These are phyloP conservation scores for Ambrosiella beaveri DNA, from an alignment of 2,329 filamentous ascomycete species.

Conservation along the genomic window DNA sequence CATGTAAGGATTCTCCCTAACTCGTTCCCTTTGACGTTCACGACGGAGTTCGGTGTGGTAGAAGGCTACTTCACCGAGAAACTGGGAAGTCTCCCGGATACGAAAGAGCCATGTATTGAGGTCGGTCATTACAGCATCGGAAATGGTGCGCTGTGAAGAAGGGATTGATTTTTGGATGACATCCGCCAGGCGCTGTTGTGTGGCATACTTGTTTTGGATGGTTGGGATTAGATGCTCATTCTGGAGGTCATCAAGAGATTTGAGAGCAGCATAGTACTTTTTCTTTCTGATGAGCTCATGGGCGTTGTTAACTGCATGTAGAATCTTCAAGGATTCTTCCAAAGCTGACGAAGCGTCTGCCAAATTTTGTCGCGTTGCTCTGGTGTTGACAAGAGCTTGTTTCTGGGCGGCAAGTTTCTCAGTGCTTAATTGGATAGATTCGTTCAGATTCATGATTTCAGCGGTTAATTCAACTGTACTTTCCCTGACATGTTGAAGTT, in stretches of 20 bases:
- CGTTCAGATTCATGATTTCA: constrained; percentile 82
- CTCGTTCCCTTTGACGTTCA: constrained; percentile 64
- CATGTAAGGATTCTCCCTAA: constrained; percentile 58
- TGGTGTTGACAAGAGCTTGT: constrained; percentile 80
- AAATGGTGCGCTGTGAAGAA: constrained; percentile 78
- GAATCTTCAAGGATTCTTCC: constrained; percentile 77
- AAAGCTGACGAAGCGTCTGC: constrained; percentile 79
- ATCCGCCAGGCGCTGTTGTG: constrained; percentile 85
- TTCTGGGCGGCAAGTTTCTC: constrained; percentile 91
- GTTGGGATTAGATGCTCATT: constrained; percentile 72
- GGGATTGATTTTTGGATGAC: constrained; percentile 94
- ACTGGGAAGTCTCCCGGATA: constrained; percentile 90
- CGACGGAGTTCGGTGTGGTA: constrained; percentile 86
- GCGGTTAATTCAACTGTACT: constrained; percentile 75
- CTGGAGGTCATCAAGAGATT: constrained; percentile 85
- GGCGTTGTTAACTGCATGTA: constrained; percentile 83
- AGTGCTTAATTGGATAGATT: constrained; percentile 87
- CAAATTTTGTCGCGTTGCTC: constrained; percentile 85
- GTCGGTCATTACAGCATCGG: constrained; percentile 92
- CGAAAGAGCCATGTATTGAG: constrained; percentile 92
- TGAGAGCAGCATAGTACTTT: constrained; percentile 86
- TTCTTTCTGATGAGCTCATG: constrained; percentile 84
- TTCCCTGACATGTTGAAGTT: constrained; percentile 80
- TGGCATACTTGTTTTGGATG: constrained; percentile 68
- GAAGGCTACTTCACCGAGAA: constrained; percentile 87